Evolutionary conservation across 2,329 filamentous ascomycete species (phyloP).

Genomic region (Epichloe scottii): DNA sequence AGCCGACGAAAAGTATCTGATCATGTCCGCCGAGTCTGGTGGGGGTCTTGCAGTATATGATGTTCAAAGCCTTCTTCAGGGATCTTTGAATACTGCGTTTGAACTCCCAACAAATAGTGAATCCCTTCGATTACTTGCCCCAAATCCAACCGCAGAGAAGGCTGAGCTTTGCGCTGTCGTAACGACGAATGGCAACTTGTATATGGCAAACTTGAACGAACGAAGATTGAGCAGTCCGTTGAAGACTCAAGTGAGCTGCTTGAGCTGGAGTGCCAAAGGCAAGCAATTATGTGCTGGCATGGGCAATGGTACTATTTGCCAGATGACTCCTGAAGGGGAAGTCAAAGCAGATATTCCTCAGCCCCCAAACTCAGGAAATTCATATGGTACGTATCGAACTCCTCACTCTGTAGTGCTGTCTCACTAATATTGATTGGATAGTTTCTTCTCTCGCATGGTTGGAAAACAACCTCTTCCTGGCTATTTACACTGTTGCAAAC

Average conservation of each 20-base stretch:
- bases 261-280: constrained; percentile 84
- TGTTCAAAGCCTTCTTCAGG: constrained; percentile 52
- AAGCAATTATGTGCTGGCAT: constrained; percentile 87
- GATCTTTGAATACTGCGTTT: constrained; percentile 54
- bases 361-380: constrained; percentile 54
- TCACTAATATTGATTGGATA: constrained; percentile 18
- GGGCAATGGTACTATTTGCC: constrained; percentile 63
- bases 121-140: constrained; percentile 58
- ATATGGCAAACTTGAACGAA: constrained; percentile 70
- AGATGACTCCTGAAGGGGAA: constrained; percentile 73
- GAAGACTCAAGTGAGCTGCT: constrained; percentile 65
- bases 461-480: constrained; percentile 73
- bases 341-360: constrained; percentile 68
- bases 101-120: constrained; percentile 67
- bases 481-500: constrained; percentile 59
- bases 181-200: constrained; percentile 65
- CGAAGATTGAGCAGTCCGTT: constrained; percentile 50
- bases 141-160: constrained; percentile 66
- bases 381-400: constrained; percentile 47
- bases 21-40: constrained; percentile 69
- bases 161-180: constrained; percentile 70
- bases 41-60: constrained; percentile 79
- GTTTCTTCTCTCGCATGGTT: constrained; percentile 81
- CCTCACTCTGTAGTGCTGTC: not conserved
- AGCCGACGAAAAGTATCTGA: constrained; percentile 72